Evolutionary conservation across 225 moss, liverwort and hornwort genomes (phyloP).

Genomic region (Climacium dendroides): DNA sequence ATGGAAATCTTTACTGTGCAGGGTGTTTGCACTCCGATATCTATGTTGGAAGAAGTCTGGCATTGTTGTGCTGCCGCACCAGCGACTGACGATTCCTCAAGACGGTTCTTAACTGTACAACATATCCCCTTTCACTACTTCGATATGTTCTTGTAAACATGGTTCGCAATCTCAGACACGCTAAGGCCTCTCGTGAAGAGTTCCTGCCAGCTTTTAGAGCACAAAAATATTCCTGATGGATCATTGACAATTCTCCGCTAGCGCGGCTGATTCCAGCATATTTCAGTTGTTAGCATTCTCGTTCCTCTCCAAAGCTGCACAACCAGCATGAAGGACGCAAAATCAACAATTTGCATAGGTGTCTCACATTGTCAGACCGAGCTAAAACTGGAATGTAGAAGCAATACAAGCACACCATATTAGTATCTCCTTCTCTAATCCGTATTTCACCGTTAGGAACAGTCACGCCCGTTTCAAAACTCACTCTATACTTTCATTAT

Average conservation of each 20-base stretch:
- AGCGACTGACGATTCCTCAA: background rate
- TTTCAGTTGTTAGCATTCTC: slow-evolving; percentile 16
- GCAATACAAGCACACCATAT: background rate
- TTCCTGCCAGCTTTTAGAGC: background rate
- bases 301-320: slow-evolving; percentile 37
- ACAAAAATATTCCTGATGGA: background rate
- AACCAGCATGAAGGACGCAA: background rate
- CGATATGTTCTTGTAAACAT: background rate
- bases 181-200: background rate
- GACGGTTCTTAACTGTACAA: background rate
- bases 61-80: background rate
- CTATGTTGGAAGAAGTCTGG: background rate
- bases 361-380: background rate
- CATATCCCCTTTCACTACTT: background rate
- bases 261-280: background rate
- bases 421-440: background rate
- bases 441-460: too few species aligned
- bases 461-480: background rate
- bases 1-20: background rate
- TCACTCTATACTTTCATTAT: background rate
- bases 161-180: background rate
- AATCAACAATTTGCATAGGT: background rate
- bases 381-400: background rate
- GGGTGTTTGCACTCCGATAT: background rate
- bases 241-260: background rate